These are phyloP conservation scores for Suillus hirtellus DNA, from an alignment of 768 basidiomycete genomes.

Conservation along the genomic window DNA sequence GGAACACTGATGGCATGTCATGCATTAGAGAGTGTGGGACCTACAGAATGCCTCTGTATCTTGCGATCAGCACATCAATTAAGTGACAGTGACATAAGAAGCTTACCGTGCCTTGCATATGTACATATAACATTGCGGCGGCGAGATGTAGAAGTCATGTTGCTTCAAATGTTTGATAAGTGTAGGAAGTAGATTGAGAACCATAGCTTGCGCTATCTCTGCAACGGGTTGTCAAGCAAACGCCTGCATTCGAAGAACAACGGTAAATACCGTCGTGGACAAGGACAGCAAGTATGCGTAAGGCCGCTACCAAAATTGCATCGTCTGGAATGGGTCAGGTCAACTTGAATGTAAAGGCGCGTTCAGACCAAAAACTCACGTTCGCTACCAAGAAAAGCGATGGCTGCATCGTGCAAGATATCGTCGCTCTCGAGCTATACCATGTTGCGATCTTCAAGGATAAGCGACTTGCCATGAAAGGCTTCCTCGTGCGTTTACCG, in stretches of 20 bases:
- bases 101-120: not conserved
- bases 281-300: constrained; percentile 12
- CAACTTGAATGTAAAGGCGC: not conserved
- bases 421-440: no score
- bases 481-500: no score
- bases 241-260: not conserved
- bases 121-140: constrained; percentile 10
- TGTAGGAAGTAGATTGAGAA: not conserved
- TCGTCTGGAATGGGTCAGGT: not conserved
- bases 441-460: no score
- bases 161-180: constrained; percentile 6
- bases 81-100: no score
- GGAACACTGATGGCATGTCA: no score
- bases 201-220: not conserved
- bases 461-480: no score
- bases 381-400: not conserved
- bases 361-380: not conserved
- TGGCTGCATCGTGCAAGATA: no score
- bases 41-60: not conserved
- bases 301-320: constrained; percentile 3
- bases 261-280: constrained; percentile 1
- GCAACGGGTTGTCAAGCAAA: not conserved
- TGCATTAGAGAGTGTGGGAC: no score
- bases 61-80: not conserved
- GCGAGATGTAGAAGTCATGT: constrained; percentile 10